These are phyloP conservation scores for Hypoxylon sp. DNA, from an alignment of 2,329 filamentous ascomycete genomes.

Conservation along the genomic window DNA sequence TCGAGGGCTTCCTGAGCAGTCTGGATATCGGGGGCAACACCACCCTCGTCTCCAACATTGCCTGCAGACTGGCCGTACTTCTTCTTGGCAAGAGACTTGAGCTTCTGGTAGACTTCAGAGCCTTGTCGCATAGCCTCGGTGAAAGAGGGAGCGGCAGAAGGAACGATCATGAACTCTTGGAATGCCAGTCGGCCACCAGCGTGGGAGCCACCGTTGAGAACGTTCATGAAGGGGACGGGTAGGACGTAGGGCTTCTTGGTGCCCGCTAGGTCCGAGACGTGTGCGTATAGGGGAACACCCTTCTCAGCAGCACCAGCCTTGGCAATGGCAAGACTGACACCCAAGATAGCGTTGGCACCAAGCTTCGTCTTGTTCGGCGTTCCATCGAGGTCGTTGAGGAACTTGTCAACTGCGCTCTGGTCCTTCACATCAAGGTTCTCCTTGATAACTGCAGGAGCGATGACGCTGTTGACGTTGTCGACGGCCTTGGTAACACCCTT, in stretches of 20 bases:
- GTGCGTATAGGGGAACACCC: slow-evolving; percentile 87
- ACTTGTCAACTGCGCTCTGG: slow-evolving; percentile 85
- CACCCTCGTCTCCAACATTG: slow-evolving; percentile 99
- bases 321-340: slow-evolving; percentile 86
- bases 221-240: slow-evolving; percentile 93
- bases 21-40: slow-evolving; percentile 99
- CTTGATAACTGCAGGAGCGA: slow-evolving; percentile 86
- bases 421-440: slow-evolving; percentile 88
- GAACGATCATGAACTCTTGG: slow-evolving; percentile 97
- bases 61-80: slow-evolving; percentile 99
- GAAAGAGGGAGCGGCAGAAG: slow-evolving; percentile 89
- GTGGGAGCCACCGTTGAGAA: slow-evolving; percentile 93
- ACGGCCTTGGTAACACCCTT: slow-evolving; percentile 92
- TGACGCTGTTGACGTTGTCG: slow-evolving; percentile 85
- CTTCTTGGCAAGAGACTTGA: slow-evolving; percentile 98
- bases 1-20: slow-evolving; percentile 96
- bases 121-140: slow-evolving; percentile 96
- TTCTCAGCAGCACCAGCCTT: slow-evolving; percentile 93
- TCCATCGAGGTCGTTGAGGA: slow-evolving; percentile 88
- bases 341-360: slow-evolving; percentile 90
- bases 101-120: slow-evolving; percentile 97
- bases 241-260: slow-evolving; percentile 94
- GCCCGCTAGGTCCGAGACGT: slow-evolving; percentile 88
- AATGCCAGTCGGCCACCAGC: slow-evolving; percentile 95
- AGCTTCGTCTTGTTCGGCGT: slow-evolving; percentile 89